Evolutionary conservation across 768 basidiomycete species (phyloP).

Genomic region (Sporobolomyces pararoseus): DNA sequence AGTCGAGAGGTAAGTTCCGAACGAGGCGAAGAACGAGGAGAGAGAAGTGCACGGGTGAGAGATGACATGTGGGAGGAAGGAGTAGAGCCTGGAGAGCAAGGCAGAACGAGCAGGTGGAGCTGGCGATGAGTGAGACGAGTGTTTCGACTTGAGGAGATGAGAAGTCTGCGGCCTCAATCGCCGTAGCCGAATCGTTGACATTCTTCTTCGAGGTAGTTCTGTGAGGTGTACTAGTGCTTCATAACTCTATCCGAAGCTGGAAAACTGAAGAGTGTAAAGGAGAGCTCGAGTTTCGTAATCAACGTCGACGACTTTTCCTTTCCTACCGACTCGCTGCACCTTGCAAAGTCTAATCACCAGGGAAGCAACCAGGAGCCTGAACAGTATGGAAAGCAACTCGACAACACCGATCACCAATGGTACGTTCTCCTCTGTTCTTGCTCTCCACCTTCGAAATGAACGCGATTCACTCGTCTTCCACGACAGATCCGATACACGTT

Average conservation of each 20-base stretch:
- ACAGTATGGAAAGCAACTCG: too few species aligned
- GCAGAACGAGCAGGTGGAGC: background rate
- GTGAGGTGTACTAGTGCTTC: too few species aligned
- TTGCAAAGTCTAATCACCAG: too few species aligned
- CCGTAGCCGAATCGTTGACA: background rate
- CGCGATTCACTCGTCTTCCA: background rate
- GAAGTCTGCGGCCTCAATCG: background rate
- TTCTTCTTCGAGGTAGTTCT: too few species aligned
- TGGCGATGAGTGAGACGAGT: too few species aligned
- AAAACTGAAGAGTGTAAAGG: too few species aligned
- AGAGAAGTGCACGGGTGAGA: background rate
- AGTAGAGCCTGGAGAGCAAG: background rate
- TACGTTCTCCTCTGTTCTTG: background rate
- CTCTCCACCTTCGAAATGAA: too few species aligned
- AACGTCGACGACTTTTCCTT: too few species aligned
- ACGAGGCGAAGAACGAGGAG: background rate
- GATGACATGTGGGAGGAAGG: background rate
- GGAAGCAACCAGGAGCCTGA: too few species aligned
- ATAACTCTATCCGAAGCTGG: too few species aligned
- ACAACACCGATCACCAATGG: background rate
- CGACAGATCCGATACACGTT: slow-evolving; percentile 46
- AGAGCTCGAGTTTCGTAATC: too few species aligned
- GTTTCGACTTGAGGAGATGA: background rate
- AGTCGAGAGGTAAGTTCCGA: slow-evolving; percentile 55
- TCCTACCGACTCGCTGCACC: too few species aligned